Evolutionary conservation across 768 basidiomycete species (phyloP).

Genomic region (Lentinula detonsa): DNA sequence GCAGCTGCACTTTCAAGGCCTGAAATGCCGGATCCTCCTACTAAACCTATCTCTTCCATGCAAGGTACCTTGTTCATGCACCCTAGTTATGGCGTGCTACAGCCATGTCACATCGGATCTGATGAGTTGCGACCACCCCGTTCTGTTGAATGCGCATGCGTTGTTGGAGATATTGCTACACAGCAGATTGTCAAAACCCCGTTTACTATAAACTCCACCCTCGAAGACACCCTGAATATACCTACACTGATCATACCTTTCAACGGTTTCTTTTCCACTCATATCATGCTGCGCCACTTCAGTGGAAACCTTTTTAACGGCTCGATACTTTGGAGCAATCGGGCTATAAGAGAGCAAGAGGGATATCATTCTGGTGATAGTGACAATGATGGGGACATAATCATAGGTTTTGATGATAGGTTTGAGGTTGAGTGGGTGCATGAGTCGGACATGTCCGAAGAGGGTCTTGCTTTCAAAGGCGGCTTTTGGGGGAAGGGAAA

Average conservation of each 20-base stretch:
- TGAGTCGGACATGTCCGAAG: constrained; percentile 13
- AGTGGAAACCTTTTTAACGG: constrained; percentile 32
- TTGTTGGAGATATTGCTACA: constrained; percentile 19
- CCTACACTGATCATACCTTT: constrained; percentile 30
- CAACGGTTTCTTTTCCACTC: constrained; percentile 27
- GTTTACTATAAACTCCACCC: background rate
- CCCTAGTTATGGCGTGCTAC: constrained; percentile 27
- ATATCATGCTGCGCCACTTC: constrained; percentile 31
- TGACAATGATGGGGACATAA: constrained; percentile 21
- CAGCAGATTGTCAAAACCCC: constrained; percentile 21
- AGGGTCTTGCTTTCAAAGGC: constrained; percentile 32
- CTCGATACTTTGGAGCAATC: constrained; percentile 30
- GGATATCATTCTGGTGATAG: constrained; percentile 12
- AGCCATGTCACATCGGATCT: constrained; percentile 25
- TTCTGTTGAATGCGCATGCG: constrained; percentile 12
- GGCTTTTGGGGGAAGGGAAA: constrained; percentile 33
- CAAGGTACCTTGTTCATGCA: constrained; percentile 23
- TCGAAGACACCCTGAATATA: background rate
- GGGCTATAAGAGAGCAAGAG: constrained; percentile 19
- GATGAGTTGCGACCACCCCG: background rate
- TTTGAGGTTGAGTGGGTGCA: constrained; percentile 34
- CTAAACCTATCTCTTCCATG: constrained; percentile 16
- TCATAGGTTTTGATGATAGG: constrained; percentile 27
- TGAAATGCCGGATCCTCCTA: constrained; percentile 15
- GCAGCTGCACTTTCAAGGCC: constrained; percentile 16